Conservation (phyloP, 2,329 filamentous ascomycete species). For the Sphaerulina musiva region DNA sequence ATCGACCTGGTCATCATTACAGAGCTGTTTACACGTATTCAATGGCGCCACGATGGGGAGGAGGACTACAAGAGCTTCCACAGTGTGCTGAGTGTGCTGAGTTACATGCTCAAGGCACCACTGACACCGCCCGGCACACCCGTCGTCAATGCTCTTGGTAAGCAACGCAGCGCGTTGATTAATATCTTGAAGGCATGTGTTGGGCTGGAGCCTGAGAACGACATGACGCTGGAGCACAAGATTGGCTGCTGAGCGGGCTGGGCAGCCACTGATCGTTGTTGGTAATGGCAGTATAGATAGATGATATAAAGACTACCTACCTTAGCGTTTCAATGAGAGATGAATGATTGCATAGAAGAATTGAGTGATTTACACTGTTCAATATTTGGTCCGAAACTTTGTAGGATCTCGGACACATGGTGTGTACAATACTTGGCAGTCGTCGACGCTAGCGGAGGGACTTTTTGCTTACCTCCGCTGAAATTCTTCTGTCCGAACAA, state of each 20-base stretch:
- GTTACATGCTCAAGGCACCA: constrained; percentile 98
- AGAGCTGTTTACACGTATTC: constrained; percentile 97
- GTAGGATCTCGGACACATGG: too few relatives aligned
- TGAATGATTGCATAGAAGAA: too few relatives aligned
- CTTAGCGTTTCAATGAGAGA: too few relatives aligned
- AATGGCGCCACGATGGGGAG: constrained; percentile 63
- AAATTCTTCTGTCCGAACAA: background rate
- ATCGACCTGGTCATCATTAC: constrained; percentile 89
- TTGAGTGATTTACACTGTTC: too few relatives aligned
- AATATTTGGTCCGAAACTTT: too few relatives aligned
- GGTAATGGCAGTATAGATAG: too few relatives aligned
- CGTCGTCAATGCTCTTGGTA: constrained; percentile 89
- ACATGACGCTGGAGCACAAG: constrained; percentile 99
- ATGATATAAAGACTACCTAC: too few relatives aligned
- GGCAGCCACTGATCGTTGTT: too few relatives aligned
- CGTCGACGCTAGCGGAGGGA: background rate
- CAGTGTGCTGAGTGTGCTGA: constrained; percentile 90
- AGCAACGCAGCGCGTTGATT: constrained; percentile 88
- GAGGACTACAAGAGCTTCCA: constrained; percentile 88
- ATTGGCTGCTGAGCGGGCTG: constrained; percentile 38
- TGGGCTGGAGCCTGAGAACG: constrained; percentile 91
- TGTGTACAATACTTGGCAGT: background rate
- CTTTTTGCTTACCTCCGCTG: background rate
- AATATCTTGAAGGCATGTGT: constrained; percentile 99
- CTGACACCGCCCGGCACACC: constrained; percentile 90